phyloP scores from a whole-genome alignment of 1,139 yeast species.

The Candida sp. region DNA sequence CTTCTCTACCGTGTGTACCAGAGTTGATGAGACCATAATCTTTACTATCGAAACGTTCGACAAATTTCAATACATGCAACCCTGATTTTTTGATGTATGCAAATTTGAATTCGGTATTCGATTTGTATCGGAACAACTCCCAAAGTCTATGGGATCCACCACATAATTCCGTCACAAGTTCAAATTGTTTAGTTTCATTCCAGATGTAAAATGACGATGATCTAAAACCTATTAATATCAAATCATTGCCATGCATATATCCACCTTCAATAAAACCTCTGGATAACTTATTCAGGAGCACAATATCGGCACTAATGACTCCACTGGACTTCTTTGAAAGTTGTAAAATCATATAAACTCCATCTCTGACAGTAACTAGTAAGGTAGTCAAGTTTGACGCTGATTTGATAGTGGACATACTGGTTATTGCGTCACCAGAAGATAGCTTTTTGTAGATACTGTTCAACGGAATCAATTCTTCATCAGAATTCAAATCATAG shows the following conservation, averaged over 20 bases:
- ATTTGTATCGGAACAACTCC: slow-evolving; percentile 38
- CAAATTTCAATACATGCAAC: slow-evolving; percentile 24
- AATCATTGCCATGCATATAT: slow-evolving; percentile 46
- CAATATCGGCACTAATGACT: slow-evolving; percentile 20
- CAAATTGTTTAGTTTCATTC: slow-evolving; percentile 78
- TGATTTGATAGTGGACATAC: slow-evolving; percentile 38
- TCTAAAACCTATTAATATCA: slow-evolving; percentile 76
- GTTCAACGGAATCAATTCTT: slow-evolving; percentile 16
- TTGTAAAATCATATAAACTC: slow-evolving; percentile 45
- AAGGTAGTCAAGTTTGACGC: slow-evolving; percentile 14
- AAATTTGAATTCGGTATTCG: slow-evolving; percentile 22
- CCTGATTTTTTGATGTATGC: slow-evolving; percentile 57
- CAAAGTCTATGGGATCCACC: slow-evolving; percentile 93
- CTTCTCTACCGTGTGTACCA: slow-evolving; percentile 92
- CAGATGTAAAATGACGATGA: slow-evolving; percentile 76
- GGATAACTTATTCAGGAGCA: slow-evolving; percentile 62
- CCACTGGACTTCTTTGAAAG: slow-evolving; percentile 11
- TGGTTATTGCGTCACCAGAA: slow-evolving; percentile 75
- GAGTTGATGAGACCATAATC: slow-evolving; percentile 29
- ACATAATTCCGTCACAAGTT: slow-evolving; percentile 68
- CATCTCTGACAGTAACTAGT: slow-evolving; percentile 62
- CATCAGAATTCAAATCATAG: slow-evolving; percentile 35
- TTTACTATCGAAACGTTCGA: slow-evolving; percentile 14
- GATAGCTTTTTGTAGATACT: slow-evolving; percentile 50
- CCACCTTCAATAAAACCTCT: slow-evolving; percentile 84